Base-by-base conservation (phyloP, 108 stramenopile genomes). In the Cyclotella cryptica region DNA sequence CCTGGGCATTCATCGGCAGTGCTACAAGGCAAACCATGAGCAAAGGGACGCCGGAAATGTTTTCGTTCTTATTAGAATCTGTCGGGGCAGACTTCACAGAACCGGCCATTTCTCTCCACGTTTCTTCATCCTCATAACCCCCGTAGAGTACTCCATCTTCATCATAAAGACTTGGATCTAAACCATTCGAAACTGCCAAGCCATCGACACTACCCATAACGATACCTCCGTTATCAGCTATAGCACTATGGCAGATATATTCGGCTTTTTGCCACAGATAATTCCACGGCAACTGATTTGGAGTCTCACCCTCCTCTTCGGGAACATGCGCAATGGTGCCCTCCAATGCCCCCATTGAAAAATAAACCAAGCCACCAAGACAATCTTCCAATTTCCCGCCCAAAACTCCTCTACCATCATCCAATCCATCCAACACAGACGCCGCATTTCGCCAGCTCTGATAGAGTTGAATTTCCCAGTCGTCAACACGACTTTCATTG, bases 391-490 rank as follows among this genome's bases (percentile, higher is more conserved):
- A 78, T n/a, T 77, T 84, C n/a, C 81, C 81, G 19, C 76, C 77
- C 58, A 95, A 78, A n/a, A 74, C 82, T 15, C 81, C 81, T 29
- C 76, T 69, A 41, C 87, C 87, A 52, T 87, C 90, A 27, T 93
- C 86, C 29, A 95, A 69, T 10, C 89, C 88, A 85, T 95, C 94
- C 46, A 95, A 55, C 2, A 93, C 90, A 39, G 83, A 46, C n/a
- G 94, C 92, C 5, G 89, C 80, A 84, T 95, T 95, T 47, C 47
- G 92, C 94, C 94, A 95, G 58, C 90, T 88, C 76, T 92, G 94
- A 53, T 85, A 72, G 55, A 95, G 51, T 75, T 95, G 90, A 44
- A 74, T 39, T 22, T 66, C 74, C 91, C 92, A 95, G 13, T 61
- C 68, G 44, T 10, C 12, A 45, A 45, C 64, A 44, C n/a, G 19